A percentile compares a stretch with the other conserved stretches of the same genome.
Conservation (phyloP, 129 eudicot genomes). For the Helianthus annuus region HanXRQr2.0-SUNRISE NC_035435.2:46634260-46634759, state of each 20-base stretch:
- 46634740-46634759: conserved; percentile 51
- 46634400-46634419: neutral
- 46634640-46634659: conserved; percentile 21
- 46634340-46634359: no score
- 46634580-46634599: neutral
- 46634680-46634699: conserved; percentile 5
- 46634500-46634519: conserved; percentile 9
- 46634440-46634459: neutral
- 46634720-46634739: conserved; percentile 40
- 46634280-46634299: no score
- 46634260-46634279: no score
- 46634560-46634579: conserved; percentile 8
- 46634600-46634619: conserved; percentile 3
- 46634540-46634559: conserved; percentile 25
- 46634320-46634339: no score
- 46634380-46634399: neutral
- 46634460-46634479: neutral
- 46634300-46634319: no score
- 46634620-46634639: conserved; percentile 1
- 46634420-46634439: neutral
- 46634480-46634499: conserved; percentile 11
- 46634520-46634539: conserved; percentile 7
- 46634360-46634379: no score
- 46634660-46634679: conserved; percentile 16
- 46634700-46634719: conserved; percentile 22